Conservation (phyloP, 495 filamentous ascomycete species). For the Podospora appendiculata region DNA sequence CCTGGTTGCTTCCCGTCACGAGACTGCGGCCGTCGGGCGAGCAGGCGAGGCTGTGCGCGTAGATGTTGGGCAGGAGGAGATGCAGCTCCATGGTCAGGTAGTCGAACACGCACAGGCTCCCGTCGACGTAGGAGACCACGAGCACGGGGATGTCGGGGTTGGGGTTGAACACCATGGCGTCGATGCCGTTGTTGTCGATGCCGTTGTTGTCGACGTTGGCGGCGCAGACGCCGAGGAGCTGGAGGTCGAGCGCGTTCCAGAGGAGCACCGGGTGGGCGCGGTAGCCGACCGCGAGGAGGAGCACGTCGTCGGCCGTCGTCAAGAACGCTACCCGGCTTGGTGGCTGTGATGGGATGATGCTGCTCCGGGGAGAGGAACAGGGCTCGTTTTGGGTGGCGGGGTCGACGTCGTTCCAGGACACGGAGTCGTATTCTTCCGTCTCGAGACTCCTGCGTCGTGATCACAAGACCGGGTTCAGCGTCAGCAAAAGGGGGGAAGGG, state of each 20-base stretch:
- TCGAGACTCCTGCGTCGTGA: too few relatives aligned
- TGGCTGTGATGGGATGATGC: slow-evolving; percentile 2
- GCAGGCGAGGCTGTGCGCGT: slow-evolving; percentile 17
- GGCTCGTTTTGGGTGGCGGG: background rate
- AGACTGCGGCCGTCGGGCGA: slow-evolving; percentile 20
- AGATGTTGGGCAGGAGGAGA: background rate
- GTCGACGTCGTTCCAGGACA: slow-evolving; percentile 4
- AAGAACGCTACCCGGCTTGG: slow-evolving; percentile 11
- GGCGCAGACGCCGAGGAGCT: slow-evolving; percentile 1
- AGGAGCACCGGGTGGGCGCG: slow-evolving; percentile 11
- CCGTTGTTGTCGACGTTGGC: too few relatives aligned
- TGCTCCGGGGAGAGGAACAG: background rate
- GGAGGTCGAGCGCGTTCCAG: slow-evolving; percentile 12
- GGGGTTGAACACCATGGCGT: slow-evolving; percentile 17
- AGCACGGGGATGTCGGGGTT: slow-evolving; percentile 14
- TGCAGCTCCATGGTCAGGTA: slow-evolving; percentile 8
- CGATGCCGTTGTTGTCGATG: slow-evolving; percentile 10
- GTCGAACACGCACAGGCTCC: slow-evolving; percentile 17
- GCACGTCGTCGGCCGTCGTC: background rate
- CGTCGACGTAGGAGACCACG: slow-evolving; percentile 10
- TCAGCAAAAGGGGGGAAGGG: too few relatives aligned
- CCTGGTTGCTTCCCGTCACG: slow-evolving; percentile 12
- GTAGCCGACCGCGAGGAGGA: slow-evolving; percentile 20
- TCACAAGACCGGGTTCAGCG: too few relatives aligned
- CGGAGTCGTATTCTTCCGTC: slow-evolving; percentile 3